Evolutionary conservation across 2,329 filamentous ascomycete species (phyloP).

Genomic region (Monosporascus sp.): DNA sequence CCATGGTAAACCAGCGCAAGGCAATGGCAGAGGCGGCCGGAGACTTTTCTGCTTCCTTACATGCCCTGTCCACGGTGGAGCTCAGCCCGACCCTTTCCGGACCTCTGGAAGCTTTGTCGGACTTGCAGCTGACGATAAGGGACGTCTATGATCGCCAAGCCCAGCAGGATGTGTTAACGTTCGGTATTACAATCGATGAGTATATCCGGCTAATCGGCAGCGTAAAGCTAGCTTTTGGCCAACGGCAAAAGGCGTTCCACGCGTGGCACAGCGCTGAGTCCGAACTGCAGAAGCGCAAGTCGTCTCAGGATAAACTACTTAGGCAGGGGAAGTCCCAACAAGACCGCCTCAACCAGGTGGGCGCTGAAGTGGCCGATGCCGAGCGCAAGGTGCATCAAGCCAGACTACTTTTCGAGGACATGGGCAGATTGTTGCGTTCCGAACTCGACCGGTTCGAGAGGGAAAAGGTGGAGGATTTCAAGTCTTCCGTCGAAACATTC

Average conservation of each 20-base stretch:
- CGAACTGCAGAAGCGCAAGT: conserved; percentile 84
- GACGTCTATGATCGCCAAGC: conserved; percentile 96
- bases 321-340: conserved; percentile 94
- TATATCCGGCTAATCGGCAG: conserved; percentile 95
- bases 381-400: conserved; percentile 91
- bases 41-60: conserved; percentile 90
- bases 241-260: conserved; percentile 93
- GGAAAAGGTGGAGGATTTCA: conserved; percentile 99
- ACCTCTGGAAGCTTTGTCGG: conserved; percentile 85
- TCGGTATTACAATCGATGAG: conserved; percentile 96
- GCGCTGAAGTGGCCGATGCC: conserved; percentile 89
- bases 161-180: conserved; percentile 91
- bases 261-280: conserved; percentile 89
- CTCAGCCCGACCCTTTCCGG: conserved; percentile 83
- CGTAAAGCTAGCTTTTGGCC: conserved; percentile 86
- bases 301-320: conserved; percentile 88
- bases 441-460: conserved; percentile 92
- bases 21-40: conserved; percentile 88
- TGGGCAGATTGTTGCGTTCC: conserved; percentile 86
- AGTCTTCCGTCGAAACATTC: conserved; percentile 96
- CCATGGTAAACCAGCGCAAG: conserved; percentile 86
- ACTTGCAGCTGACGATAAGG: conserved; percentile 87
- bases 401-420: conserved; percentile 88
- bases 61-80: conserved; percentile 87
- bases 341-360: conserved; percentile 87